These are phyloP conservation scores for Alternaria brassicicola DNA, from an alignment of 2,329 filamentous ascomycete species.

Conservation along the genomic window DNA sequence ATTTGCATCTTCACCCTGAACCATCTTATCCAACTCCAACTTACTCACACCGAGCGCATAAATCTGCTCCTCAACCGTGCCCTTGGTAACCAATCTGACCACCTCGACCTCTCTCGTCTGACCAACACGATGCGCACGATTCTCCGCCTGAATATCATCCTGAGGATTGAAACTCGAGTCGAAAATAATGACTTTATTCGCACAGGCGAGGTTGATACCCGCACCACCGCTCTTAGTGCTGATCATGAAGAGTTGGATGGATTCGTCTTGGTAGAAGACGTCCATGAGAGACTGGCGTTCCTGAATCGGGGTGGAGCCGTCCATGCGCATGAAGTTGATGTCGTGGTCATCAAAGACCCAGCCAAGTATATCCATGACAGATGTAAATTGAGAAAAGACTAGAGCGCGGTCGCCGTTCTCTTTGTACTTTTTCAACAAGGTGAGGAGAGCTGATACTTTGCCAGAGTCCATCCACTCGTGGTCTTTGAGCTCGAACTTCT, in stretches of 20 bases:
- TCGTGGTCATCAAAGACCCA: conserved; percentile 75
- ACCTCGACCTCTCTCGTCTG: conserved; percentile 92
- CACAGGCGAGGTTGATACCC: conserved; percentile 92
- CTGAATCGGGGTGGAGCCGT: conserved; percentile 80
- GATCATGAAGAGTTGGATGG: conserved; percentile 88
- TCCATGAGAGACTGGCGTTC: conserved; percentile 89
- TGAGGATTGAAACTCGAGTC: conserved; percentile 98
- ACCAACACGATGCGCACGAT: conserved; percentile 91
- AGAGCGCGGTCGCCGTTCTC: conserved; percentile 83
- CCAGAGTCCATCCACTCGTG: conserved; percentile 75
- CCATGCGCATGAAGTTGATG: conserved; percentile 82
- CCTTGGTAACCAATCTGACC: conserved; percentile 77
- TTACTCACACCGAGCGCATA: conserved; percentile 91
- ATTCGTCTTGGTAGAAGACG: conserved; percentile 75
- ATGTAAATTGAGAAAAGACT: conserved; percentile 92
- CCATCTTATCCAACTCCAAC: conserved; percentile 80
- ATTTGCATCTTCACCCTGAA: conserved; percentile 65
- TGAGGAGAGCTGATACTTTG: conserved; percentile 81
- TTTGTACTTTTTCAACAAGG: conserved; percentile 75
- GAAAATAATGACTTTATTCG: conserved; percentile 98
- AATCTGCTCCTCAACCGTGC: conserved; percentile 92
- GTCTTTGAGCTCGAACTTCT: conserved; percentile 63
- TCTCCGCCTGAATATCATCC: conserved; percentile 97
- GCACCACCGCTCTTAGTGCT: conserved; percentile 95
- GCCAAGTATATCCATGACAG: conserved; percentile 87